Evolutionary conservation across 2,329 filamentous ascomycete genomes (phyloP), one percentile per base, ranked within the genome.

Genomic region (Nannizziopsis barbatae): DNA sequence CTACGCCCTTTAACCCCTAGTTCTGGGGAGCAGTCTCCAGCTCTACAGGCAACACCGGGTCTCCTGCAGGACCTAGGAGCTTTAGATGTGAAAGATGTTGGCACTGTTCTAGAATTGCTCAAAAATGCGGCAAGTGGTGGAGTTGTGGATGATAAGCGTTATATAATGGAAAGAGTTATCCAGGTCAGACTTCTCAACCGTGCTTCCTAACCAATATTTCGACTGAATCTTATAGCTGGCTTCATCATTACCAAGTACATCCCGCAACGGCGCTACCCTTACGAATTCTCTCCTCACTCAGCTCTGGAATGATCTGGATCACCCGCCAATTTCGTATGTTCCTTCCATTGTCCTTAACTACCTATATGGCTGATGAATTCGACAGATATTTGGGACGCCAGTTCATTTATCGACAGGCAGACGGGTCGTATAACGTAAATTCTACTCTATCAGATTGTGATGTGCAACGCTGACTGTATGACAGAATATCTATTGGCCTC

Each of bases 121-220:
- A 69, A 70, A 17, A 65, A 60, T 43, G 58, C 69, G 15, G 56
- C 63, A 49, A 70, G 71, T n/a, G 75, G 75, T 2, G 66, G 75
- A 37, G 71, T 72, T 6, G 63, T 77, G 12, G 70, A 84, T 56
- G 81, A 84, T 57, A 80, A 76, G 59, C 72, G 72, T 1, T 79
- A 79, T 57, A 64, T 77, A 10, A 80, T 80, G 76, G 77, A 81
- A 57, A 66, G 70, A 18, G 59, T 80, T 50, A 73, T 81, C 43
- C 65, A 71, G 51, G 65, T 70, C 43, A 49, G 57, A 7, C 22
- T 27, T 27, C 22, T 7, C 22, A 7, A 27, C 4, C 7, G 7
- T 27, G 22, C 22, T 27, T 27, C 22, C 22, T 27, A 69, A 70
- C 48, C 2, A 37, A 30, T 54, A 52, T 54, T 59, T 55, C 58